Conservation (phyloP, 2,329 filamentous ascomycete species). For the Zymoseptoria passerinii region DNA sequence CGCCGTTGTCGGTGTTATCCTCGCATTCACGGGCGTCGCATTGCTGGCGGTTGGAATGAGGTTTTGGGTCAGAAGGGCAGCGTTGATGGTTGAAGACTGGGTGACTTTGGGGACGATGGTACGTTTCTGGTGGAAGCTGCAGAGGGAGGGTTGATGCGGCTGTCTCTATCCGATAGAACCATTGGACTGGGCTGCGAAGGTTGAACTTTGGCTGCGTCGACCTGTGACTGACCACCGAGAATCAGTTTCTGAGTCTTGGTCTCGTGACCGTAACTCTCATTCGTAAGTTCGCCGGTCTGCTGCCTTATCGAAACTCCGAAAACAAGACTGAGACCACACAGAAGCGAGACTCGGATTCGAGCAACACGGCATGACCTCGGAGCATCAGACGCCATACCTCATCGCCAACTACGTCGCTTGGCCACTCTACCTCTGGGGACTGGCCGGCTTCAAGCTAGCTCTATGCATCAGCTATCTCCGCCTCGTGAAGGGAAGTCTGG, state of each 20-base stretch:
- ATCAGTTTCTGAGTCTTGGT: not conserved
- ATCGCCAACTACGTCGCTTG: slow-evolving; percentile 11
- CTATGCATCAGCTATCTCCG: slow-evolving; percentile 14
- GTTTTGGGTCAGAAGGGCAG: slow-evolving; percentile 10
- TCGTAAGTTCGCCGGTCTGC: not conserved
- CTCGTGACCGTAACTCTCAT: not conserved
- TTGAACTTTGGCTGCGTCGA: not conserved
- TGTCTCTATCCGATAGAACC: not conserved
- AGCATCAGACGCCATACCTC: not conserved
- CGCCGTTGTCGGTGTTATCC: slow-evolving; percentile 5
- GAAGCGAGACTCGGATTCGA: not conserved
- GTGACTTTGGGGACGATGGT: slow-evolving; percentile 13
- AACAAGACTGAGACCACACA: not conserved
- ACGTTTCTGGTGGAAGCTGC: not conserved
- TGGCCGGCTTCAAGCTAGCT: slow-evolving; percentile 14
- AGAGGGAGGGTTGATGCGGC: not conserved
- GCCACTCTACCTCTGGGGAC: slow-evolving; percentile 12
- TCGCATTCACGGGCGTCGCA: slow-evolving; percentile 8
- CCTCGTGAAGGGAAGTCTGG: slow-evolving; percentile 11
- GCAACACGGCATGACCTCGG: not conserved
- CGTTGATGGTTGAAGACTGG: slow-evolving; percentile 12
- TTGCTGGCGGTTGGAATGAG: slow-evolving; percentile 6
- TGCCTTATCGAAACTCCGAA: not conserved
- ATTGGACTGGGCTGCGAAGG: not conserved
- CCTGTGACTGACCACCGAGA: not conserved